A percentile compares a stretch with the other conserved stretches of the same genome.
These are phyloP conservation scores for Leccinum arenicola DNA, from an alignment of 768 basidiomycete species.

Conservation along the genomic window DNA sequence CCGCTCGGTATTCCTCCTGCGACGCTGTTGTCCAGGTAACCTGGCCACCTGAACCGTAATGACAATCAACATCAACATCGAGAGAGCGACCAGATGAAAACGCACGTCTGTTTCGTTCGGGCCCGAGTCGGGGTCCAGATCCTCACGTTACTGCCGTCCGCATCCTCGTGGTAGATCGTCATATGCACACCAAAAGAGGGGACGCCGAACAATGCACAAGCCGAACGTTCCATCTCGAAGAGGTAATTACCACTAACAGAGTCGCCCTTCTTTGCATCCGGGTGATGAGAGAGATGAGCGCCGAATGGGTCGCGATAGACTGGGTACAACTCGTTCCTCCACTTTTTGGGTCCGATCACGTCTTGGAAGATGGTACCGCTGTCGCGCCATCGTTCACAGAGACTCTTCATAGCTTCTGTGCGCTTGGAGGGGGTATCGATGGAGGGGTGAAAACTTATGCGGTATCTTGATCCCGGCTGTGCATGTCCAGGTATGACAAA, in stretches of 20 bases:
- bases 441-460: constrained; percentile 49
- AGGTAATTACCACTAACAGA: constrained; percentile 55
- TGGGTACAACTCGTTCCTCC: constrained; percentile 85
- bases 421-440: constrained; percentile 57
- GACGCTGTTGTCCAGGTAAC: constrained; percentile 84
- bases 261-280: constrained; percentile 29
- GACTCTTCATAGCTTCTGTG: constrained; percentile 55
- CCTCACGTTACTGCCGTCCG: constrained; percentile 39
- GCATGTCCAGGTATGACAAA: constrained; percentile 42
- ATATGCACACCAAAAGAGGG: constrained; percentile 93
- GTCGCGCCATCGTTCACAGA: constrained; percentile 79
- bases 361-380: constrained; percentile 51
- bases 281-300: constrained; percentile 35
- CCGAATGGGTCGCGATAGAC: constrained; percentile 72
- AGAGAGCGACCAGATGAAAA: constrained; percentile 10
- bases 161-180: constrained; percentile 56
- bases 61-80: not conserved
- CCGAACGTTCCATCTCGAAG: constrained; percentile 88
- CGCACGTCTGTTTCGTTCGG: constrained; percentile 85
- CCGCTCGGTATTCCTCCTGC: constrained; percentile 91
- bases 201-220: constrained; percentile 85
- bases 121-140: constrained; percentile 90
- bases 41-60: constrained; percentile 60
- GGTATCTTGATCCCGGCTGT: constrained; percentile 20
- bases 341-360: constrained; percentile 71